Base-by-base conservation (phyloP, 2,329 filamentous ascomycete species). In the Fonsecaea multimorphosa region DNA sequence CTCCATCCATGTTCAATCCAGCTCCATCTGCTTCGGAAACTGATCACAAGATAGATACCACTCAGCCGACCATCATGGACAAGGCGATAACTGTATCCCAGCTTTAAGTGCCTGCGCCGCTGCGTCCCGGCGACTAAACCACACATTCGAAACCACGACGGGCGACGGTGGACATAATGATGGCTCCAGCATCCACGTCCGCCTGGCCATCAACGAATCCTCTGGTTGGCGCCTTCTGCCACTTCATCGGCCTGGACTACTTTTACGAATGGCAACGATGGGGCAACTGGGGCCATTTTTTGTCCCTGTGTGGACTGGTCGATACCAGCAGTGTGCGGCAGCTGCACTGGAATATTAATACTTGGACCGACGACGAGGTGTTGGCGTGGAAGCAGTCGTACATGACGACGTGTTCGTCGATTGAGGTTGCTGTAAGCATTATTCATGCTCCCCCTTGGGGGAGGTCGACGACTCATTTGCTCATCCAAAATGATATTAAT, bases 301-400 rank as follows among this genome's bases (percentile, higher is more conserved):
- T 65, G 1, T 49, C 29, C 4, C 4, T 61, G 2, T 31, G 34
- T 14, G 29, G 63, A 16, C 49, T 65, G 14, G 44, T 65, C n/a
- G 63, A 65, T 31, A 65, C 63, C 5, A 36, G 31, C 19, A 40
- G 29, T 14, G 54, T 61, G 19, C 16, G 49, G 22, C 32, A 56
- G 24, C 14, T 65, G 52, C 63, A 63, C 46, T 65, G 52, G 58
- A 63, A 65, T 31, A 65, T 65, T 51, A 62, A 65, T 29, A 57
- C 44, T 6, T 65, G 63, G 63, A 65, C 63, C 8, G 58, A 63
- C 12, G 54, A 57, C 14, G 63, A 65, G 40, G 63, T 62, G n/a
- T 29, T 65, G 24, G 63, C 58, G 3, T 65, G 63, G 58, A 65
- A 65, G 22, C 29, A 58, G 31, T 65, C 63, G n/a, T 60, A 51